Percentiles rank a stretch among this genome's conserved stretches.
Evolutionary conservation across 192 early-diverging fungal species (phyloP).

Genomic region (Linnemannia elongata): DNA sequence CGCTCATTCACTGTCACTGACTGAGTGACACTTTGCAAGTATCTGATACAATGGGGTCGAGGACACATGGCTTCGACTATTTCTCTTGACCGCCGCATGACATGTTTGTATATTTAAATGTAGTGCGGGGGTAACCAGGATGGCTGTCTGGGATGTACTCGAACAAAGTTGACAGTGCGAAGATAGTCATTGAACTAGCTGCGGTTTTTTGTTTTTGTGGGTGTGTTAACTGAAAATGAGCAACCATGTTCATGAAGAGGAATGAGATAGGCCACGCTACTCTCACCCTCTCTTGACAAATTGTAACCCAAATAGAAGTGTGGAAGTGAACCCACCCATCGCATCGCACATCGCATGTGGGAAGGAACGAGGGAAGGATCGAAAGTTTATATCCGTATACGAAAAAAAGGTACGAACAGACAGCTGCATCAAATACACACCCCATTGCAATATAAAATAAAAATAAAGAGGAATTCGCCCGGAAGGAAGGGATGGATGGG

Average conservation of each 20-base stretch:
- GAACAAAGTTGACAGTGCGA: no score
- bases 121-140: not conserved
- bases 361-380: not conserved
- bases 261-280: not conserved
- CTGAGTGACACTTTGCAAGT: no score
- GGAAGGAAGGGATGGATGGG: not conserved
- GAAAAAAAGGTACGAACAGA: not conserved
- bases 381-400: not conserved
- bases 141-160: not conserved
- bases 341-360: conserved; percentile 4
- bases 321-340: not conserved
- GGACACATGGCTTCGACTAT: not conserved
- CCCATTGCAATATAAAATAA: conserved; percentile 3
- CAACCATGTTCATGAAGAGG: not conserved
- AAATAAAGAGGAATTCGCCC: not conserved
- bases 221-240: not conserved
- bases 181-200: no score
- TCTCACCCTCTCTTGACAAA: not conserved
- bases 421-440: not conserved
- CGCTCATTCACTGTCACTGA: not conserved
- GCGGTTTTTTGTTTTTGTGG: not conserved
- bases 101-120: not conserved
- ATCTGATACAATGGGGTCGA: not conserved
- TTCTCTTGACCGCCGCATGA: not conserved
- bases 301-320: not conserved